Evolutionary conservation across 2,329 filamentous ascomycete genomes (phyloP), one percentile per base, ranked within the genome.

Genomic region (Hirsutella minnesotensis): DNA sequence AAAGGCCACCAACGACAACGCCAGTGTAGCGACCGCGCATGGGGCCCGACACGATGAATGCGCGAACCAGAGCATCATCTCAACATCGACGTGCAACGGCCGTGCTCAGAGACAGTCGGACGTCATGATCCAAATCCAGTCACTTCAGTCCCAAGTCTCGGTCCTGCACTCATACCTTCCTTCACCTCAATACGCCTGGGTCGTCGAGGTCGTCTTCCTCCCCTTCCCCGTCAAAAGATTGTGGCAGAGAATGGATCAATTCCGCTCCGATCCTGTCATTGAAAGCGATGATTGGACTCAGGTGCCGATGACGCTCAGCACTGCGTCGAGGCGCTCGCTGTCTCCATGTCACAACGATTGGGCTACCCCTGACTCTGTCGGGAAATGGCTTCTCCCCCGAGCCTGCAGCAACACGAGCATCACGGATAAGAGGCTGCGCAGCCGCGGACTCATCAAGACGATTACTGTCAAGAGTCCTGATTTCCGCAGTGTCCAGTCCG

Each of bases 171-270:
- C 71, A 5, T 65, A 73, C 9, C 59, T 78, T 24, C 83, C 84
- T n/a, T 78, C 81, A 0, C 66, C 67, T 22, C 61, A 63, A 35
- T 69, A 75, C 34, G 81, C 83, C 0, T 88, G 83, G 81, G 75
- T 83, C 49, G 65, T 90, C 2, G 83, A 89, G 54, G 80, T 89
- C 4, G 77, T 89, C 1, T 77, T 88, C 44, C 58, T 89, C 8
- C 85, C 85, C 1, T 90, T 86, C 57, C 68, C 72, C 1, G 61
- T 79, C 7, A 74, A 70, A 50, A 69, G 67, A 19, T 52, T 79
- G 5, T 79, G 75, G 75, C 64, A 73, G 45, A 63, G 65, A 37
- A 58, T 65, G 4, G 56, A 64, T 46, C 66, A 75, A 3, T 75
- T 78, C 55, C 66, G 63, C 39, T 45, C 55, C 20, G 62, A 62